These are phyloP conservation scores for Chaetothyriales sp. DNA, from an alignment of 2,329 filamentous ascomycete genomes.

Conservation along the genomic window DNA sequence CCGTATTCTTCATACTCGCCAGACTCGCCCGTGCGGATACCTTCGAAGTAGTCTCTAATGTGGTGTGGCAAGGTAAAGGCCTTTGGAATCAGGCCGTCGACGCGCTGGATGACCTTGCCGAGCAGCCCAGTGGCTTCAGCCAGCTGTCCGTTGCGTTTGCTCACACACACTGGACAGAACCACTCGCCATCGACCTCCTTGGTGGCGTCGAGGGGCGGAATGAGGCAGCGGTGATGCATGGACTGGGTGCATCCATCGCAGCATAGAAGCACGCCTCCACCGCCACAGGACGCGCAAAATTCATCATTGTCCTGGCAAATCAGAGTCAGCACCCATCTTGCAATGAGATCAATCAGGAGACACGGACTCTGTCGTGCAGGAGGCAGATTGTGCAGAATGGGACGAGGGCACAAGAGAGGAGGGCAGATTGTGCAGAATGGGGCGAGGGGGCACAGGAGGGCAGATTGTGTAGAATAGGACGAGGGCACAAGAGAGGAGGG, in stretches of 20 bases:
- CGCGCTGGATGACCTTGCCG: constrained; percentile 46
- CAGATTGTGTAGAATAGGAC: not conserved
- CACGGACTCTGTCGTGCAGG: not conserved
- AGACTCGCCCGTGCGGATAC: constrained; percentile 60
- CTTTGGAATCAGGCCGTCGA: constrained; percentile 56
- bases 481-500: not conserved
- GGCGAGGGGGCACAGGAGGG: no score
- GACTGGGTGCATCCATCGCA: constrained; percentile 85
- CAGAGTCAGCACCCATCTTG: constrained; percentile 5
- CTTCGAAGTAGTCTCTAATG: constrained; percentile 64
- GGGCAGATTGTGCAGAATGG: no score
- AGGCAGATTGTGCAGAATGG: not conserved
- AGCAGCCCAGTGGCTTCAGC: constrained; percentile 28
- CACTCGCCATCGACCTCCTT: constrained; percentile 58
- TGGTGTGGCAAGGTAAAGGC: constrained; percentile 59
- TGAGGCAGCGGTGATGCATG: constrained; percentile 80
- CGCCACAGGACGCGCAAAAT: constrained; percentile 73
- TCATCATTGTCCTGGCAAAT: constrained; percentile 62
- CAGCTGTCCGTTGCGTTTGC: constrained; percentile 28
- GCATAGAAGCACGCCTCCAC: constrained; percentile 73
- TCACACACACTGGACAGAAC: constrained; percentile 65
- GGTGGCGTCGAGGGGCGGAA: constrained; percentile 58
- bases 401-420: not conserved
- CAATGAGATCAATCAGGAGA: not conserved
- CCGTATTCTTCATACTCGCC: constrained; percentile 65